phyloP scores from a whole-genome alignment of 148 eudicot genomes.

The Pouteria glomerata region DNA sequence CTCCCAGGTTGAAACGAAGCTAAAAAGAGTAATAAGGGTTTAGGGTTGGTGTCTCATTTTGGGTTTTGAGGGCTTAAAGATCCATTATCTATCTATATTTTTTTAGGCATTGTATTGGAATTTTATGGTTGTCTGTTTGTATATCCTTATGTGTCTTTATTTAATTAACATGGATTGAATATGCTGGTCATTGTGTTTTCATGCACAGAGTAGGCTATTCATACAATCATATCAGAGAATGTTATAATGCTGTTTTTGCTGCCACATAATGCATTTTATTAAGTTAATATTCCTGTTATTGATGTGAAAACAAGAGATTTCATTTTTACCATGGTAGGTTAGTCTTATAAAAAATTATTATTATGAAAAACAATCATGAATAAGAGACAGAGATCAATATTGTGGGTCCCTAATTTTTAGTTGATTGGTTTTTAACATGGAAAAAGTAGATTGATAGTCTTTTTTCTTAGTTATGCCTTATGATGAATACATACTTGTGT shows the following conservation, averaged over 20 bases:
- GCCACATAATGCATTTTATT: too few species aligned
- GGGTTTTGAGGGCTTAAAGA: not conserved
- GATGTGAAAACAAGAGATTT: too few species aligned
- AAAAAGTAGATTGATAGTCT: not conserved
- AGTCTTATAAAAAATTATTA: too few species aligned
- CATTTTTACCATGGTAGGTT: too few species aligned
- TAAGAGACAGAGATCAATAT: too few species aligned
- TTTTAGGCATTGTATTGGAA: not conserved
- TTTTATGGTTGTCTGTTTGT: too few species aligned
- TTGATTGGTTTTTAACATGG: too few species aligned
- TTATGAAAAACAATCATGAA: too few species aligned
- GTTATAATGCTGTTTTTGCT: too few species aligned
- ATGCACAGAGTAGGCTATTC: not conserved
- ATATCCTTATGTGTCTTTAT: not conserved
- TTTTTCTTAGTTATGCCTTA: not conserved
- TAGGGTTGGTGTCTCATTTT: slow-evolving; percentile 18
- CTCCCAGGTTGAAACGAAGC: not conserved
- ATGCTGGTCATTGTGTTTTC: not conserved
- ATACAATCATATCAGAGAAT: not conserved
- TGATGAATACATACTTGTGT: not conserved
- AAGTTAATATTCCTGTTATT: too few species aligned
- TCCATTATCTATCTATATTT: not conserved
- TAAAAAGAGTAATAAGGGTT: slow-evolving; percentile 17
- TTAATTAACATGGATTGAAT: not conserved
- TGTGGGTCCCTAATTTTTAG: too few species aligned